Conservation (phyloP, 805 yeast species). For the Jamesozyma lodderae region DNA sequence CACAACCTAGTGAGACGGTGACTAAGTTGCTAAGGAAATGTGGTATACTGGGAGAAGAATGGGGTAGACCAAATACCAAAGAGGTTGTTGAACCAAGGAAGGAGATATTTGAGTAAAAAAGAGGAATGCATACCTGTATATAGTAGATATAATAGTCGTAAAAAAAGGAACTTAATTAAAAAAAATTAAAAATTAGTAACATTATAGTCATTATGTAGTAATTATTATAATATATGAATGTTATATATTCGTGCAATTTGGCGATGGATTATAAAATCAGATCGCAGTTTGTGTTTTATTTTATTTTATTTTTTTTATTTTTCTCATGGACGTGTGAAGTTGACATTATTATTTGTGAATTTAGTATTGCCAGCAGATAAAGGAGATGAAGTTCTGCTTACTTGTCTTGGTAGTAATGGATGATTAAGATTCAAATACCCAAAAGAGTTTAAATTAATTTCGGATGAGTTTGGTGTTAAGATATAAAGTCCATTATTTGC, state of each 20-base stretch:
- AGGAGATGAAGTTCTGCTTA: conserved; percentile 7
- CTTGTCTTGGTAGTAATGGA: not conserved
- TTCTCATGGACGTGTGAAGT: no score
- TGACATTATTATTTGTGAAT: no score
- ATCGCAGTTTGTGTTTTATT: no score
- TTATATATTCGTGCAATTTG: no score
- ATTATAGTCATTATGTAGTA: no score
- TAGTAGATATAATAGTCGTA: no score
- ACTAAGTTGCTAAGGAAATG: conserved; percentile 67
- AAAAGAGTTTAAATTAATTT: not conserved
- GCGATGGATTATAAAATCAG: no score
- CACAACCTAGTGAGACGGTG: conserved; percentile 83
- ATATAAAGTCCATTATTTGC: not conserved
- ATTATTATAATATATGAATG: no score
- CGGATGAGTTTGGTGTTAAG: not conserved
- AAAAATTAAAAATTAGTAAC: no score
- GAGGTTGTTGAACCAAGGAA: conserved; percentile 18
- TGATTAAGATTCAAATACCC: not conserved
- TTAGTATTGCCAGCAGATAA: no score
- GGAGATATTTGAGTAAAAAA: conserved; percentile 16
- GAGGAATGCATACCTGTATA: not conserved
- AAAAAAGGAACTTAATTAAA: no score
- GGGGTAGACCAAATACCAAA: conserved; percentile 19
- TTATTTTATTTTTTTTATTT: no score
- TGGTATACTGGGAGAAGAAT: conserved; percentile 38